phyloP scores from a whole-genome alignment of 805 yeast genomes.

The Grigorovia jiainica region DNA sequence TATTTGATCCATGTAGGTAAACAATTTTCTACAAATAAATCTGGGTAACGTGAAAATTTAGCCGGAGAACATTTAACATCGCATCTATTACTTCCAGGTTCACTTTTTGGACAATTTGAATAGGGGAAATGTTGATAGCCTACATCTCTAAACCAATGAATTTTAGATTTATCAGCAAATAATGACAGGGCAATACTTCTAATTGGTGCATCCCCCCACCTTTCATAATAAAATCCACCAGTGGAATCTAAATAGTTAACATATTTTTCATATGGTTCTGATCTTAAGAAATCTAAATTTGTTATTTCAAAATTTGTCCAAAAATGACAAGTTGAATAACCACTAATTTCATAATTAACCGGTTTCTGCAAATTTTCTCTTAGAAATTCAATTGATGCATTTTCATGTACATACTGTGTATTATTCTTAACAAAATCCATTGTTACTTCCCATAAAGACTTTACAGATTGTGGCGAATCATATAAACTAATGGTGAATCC shows the following conservation, averaged over 20 bases:
- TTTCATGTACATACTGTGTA: constrained; percentile 44
- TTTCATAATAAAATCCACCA: constrained; percentile 81
- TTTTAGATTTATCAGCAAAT: constrained; percentile 55
- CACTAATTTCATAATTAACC: constrained; percentile 33
- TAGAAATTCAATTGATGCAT: constrained; percentile 57
- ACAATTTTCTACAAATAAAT: constrained; percentile 62
- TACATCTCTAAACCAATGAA: constrained; percentile 85
- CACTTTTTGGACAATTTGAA: constrained; percentile 52
- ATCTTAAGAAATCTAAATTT: constrained; percentile 70
- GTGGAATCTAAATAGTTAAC: constrained; percentile 51
- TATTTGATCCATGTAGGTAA: constrained; percentile 57
- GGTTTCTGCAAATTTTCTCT: constrained; percentile 49
- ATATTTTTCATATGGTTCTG: constrained; percentile 57
- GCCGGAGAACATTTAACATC: constrained; percentile 43
- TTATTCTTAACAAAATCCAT: constrained; percentile 49
- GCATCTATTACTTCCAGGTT: constrained; percentile 37
- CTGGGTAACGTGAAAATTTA: constrained; percentile 41
- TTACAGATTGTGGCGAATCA: constrained; percentile 62
- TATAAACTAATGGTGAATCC: constrained; percentile 69
- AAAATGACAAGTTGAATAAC: constrained; percentile 65
- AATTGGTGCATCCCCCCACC: constrained; percentile 95
- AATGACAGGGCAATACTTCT: constrained; percentile 66
- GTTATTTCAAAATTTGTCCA: constrained; percentile 89
- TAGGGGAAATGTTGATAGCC: constrained; percentile 74
- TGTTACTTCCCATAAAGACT: constrained; percentile 68